Conservation (phyloP, 129 eudicot genomes). For the Glebionis coronaria region DNA sequence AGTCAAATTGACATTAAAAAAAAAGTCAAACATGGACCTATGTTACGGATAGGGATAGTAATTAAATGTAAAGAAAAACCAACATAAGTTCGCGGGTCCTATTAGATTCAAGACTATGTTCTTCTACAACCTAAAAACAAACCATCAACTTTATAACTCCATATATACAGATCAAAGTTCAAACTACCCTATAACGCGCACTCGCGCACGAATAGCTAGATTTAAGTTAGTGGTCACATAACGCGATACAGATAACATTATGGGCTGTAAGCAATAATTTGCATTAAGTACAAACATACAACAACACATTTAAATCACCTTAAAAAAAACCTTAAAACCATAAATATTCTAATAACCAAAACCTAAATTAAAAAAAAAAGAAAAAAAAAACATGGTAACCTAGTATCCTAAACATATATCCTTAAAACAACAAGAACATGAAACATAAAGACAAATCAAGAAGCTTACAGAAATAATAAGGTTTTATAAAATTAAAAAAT, state of each 20-base stretch:
- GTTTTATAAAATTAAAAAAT: too few species aligned
- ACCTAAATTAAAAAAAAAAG: not conserved
- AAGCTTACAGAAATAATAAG: not conserved
- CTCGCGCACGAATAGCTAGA: too few species aligned
- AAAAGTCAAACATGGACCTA: conserved; percentile 27
- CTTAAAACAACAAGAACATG: not conserved
- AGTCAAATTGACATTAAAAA: not conserved
- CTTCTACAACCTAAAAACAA: too few species aligned
- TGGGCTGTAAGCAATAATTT: not conserved
- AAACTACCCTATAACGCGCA: too few species aligned
- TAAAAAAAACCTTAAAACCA: conserved; percentile 9
- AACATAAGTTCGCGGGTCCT: conserved; percentile 24
- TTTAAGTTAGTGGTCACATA: too few species aligned
- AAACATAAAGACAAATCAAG: conserved; percentile 13
- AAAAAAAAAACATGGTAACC: not conserved
- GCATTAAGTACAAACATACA: conserved; percentile 12
- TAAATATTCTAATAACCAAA: not conserved
- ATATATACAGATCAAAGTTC: too few species aligned
- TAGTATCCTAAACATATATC: too few species aligned
- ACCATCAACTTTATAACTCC: too few species aligned
- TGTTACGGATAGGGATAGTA: conserved; percentile 11
- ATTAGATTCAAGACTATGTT: conserved; percentile 17
- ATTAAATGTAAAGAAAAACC: conserved; percentile 20
- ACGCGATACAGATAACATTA: too few species aligned
- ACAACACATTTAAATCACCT: conserved; percentile 12